Conservation (phyloP, 768 basidiomycete species). For the Pulveroboletus sp. region DNA sequence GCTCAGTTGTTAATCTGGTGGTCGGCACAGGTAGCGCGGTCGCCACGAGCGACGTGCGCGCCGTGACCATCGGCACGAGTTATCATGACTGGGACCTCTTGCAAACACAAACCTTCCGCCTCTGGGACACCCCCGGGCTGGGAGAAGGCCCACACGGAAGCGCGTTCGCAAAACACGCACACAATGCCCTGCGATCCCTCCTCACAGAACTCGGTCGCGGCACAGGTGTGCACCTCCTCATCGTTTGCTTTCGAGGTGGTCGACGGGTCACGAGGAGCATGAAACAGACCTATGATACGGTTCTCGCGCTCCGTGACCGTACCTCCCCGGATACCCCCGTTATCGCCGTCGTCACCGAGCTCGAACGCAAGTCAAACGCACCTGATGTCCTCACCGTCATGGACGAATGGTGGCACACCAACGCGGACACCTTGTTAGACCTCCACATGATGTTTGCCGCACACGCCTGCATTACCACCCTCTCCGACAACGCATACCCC, state of each 20-base stretch:
- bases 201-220: conserved; percentile 17
- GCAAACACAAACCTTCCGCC: conserved; percentile 21
- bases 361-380: conserved; percentile 10
- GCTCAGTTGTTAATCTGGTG: conserved; percentile 19
- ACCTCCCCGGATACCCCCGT: conserved; percentile 17
- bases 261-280: conserved; percentile 16
- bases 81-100: conserved; percentile 21
- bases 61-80: conserved; percentile 18
- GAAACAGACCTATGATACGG: conserved; percentile 19
- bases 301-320: conserved; percentile 15
- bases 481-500: conserved; percentile 17
- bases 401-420: conserved; percentile 22
- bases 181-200: conserved; percentile 19
- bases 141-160: conserved; percentile 11
- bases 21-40: conserved; percentile 14
- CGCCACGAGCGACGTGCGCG: conserved; percentile 12
- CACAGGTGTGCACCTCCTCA: conserved; percentile 17
- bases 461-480: conserved; percentile 23
- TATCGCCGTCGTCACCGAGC: conserved; percentile 17
- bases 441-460: conserved; percentile 11
- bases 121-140: conserved; percentile 25
- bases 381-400: conserved; percentile 11
- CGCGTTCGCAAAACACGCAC: conserved; percentile 7
- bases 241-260: conserved; percentile 18
- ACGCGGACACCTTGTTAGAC: conserved; percentile 7